Evolutionary conservation across 1,139 yeast species (phyloP), one percentile per base, ranked within the genome.

Genomic region (Hemisphaericaspora xylofermentans): DNA sequence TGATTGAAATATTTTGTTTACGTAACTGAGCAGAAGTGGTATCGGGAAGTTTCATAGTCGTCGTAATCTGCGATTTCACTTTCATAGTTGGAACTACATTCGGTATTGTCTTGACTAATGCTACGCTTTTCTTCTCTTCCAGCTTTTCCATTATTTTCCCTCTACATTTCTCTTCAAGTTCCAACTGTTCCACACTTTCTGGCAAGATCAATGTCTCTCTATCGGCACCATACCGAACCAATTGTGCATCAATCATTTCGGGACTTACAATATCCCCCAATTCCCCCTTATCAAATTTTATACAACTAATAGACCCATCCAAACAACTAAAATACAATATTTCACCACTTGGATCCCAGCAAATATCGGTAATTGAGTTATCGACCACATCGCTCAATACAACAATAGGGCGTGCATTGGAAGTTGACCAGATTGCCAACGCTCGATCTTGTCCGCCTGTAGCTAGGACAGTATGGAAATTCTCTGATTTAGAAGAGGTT

Each of bases 161-260:
- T 7, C 10, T 24, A 8, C n/a, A 7, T 8, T 4, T 43, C 25
- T 82, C 86, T 54, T 89, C 97, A 29, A 91, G 66, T 6, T 66
- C 60, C 43, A 93, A 69, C 60, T 91, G 97, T 41, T 80, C 85
- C 0, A 84, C 77, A 58, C 95, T 84, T 54, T 93, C 98, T 0
- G 97, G 96, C 52, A 88, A 84, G 15, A 83, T 82, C 63, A 84
- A 73, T 6, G 87, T 79, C 48, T 89, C 96, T 45, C 91, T 74
- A 49, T 88, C 95, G 2, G 88, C 91, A 45, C 98, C 98, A 57
- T 86, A 93, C 49, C 89, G 75, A 48, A 84, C 82, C 44, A 93
- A 71, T 46, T 85, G 88, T 37, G 76, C 72, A 45, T 79, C 83
- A 45, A 85, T 82, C 35, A 61, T 54, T 43, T 79, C 84, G 33